Evolutionary conservation across 345 rosid genomes (phyloP).

Genomic region (Lumnitzera racemosa): DNA sequence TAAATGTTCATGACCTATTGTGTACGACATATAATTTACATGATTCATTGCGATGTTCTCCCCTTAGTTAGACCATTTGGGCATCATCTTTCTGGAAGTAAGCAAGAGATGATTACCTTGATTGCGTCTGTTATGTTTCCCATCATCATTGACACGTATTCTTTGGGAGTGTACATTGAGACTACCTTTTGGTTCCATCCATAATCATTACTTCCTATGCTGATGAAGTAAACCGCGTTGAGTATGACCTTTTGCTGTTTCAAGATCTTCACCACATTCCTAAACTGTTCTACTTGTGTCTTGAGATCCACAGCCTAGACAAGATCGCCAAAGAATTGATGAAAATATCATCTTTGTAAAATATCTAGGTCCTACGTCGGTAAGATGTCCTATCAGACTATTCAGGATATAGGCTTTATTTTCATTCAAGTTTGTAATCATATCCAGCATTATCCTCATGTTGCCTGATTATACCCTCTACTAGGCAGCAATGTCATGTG

Average conservation of each 20-base stretch:
- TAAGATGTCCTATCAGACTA: not conserved
- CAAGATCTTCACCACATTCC: constrained; percentile 11
- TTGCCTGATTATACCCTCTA: too few species aligned
- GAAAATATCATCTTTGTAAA: not conserved
- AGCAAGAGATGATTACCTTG: constrained; percentile 16
- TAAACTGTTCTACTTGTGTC: constrained; percentile 15
- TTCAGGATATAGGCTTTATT: not conserved
- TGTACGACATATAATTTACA: too few species aligned
- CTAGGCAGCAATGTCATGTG: not conserved
- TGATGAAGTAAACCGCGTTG: constrained; percentile 11
- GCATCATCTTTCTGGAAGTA: too few species aligned
- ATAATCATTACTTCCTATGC: constrained; percentile 23
- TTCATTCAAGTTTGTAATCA: too few species aligned
- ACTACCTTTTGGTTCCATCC: not conserved
- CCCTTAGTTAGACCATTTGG: too few species aligned
- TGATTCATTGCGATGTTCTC: too few species aligned
- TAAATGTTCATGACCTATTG: too few species aligned
- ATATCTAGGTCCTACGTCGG: not conserved
- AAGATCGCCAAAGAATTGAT: not conserved
- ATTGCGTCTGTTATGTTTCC: constrained; percentile 17
- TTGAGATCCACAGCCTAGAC: constrained; percentile 15
- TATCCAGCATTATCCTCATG: too few species aligned
- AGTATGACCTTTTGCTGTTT: constrained; percentile 5
- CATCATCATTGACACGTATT: constrained; percentile 16
- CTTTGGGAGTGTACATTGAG: not conserved